Evolutionary conservation across 2,329 filamentous ascomycete genomes (phyloP).

Genomic region (Nigrospora oryzae): DNA sequence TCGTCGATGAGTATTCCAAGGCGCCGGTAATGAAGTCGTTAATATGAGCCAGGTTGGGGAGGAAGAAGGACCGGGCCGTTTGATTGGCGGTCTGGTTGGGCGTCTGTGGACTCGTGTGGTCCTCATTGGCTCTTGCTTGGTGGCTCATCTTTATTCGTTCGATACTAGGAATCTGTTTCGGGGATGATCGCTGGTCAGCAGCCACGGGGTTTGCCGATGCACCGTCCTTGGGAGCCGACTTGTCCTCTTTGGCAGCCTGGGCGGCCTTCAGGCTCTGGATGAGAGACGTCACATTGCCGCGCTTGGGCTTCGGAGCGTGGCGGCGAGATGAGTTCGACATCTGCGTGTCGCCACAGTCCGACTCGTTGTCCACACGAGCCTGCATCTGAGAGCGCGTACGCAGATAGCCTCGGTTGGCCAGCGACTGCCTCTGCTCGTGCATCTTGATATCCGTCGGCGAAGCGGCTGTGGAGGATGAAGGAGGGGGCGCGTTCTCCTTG

Average conservation of each 20-base stretch:
- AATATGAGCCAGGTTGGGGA: slow-evolving; percentile 46
- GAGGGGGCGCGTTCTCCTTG: slow-evolving; percentile 37
- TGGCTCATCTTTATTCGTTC: slow-evolving; percentile 3
- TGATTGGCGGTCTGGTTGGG: slow-evolving; percentile 16
- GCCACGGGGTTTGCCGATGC: not conserved
- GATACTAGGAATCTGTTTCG: not conserved
- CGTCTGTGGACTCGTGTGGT: slow-evolving; percentile 16
- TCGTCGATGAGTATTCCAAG: slow-evolving; percentile 41
- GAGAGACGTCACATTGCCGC: slow-evolving; percentile 24
- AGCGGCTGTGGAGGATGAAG: slow-evolving; percentile 21
- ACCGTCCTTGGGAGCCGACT: slow-evolving; percentile 5
- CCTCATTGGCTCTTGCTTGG: slow-evolving; percentile 6
- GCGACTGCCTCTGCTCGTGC: slow-evolving; percentile 20
- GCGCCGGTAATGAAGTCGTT: slow-evolving; percentile 49
- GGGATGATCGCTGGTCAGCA: slow-evolving; percentile 7
- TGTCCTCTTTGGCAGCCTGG: slow-evolving; percentile 12
- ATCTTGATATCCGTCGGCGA: slow-evolving; percentile 33
- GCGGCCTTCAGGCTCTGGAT: slow-evolving; percentile 21
- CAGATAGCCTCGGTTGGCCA: not conserved
- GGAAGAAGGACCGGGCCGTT: slow-evolving; percentile 42
- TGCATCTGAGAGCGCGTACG: slow-evolving; percentile 38
- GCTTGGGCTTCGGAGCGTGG: slow-evolving; percentile 8
- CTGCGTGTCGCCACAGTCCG: slow-evolving; percentile 24
- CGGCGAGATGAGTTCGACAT: not conserved
- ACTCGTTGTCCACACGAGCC: slow-evolving; percentile 43